Conservation (phyloP, 2,329 filamentous ascomycete genomes). For the Thielaviopsis musarum region DNA sequence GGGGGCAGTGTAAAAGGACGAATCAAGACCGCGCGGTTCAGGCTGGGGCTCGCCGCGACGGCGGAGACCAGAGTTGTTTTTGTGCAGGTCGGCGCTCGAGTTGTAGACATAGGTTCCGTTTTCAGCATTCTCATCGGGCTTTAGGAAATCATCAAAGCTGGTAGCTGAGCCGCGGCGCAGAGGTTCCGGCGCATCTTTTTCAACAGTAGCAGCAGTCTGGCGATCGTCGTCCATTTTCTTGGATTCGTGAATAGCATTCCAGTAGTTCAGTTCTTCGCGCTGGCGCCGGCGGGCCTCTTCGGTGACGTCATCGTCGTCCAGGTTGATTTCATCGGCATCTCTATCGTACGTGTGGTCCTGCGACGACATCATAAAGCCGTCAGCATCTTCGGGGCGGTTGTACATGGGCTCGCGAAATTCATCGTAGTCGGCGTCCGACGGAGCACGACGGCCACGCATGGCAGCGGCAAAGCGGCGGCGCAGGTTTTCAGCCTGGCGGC, state of each 20-base stretch:
- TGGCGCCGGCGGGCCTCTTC: constrained; percentile 43
- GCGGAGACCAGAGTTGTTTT: constrained; percentile 25
- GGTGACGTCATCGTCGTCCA: constrained; percentile 35
- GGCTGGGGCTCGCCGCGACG: constrained; percentile 26
- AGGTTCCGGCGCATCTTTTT: constrained; percentile 13
- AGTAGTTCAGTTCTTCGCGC: constrained; percentile 48
- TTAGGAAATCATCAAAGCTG: constrained; percentile 43
- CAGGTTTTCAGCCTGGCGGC: constrained; percentile 42
- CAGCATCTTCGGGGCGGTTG: constrained; percentile 49
- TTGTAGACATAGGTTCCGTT: constrained; percentile 41
- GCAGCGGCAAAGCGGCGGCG: constrained; percentile 44
- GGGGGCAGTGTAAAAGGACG: constrained; percentile 14
- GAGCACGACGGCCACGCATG: constrained; percentile 23
- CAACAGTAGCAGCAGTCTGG: constrained; percentile 9
- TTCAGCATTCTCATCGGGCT: constrained; percentile 32
- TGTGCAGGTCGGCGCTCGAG: constrained; percentile 31
- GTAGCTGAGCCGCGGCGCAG: constrained; percentile 18
- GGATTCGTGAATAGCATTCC: constrained; percentile 40
- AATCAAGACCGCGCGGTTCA: neutral
- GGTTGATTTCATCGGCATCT: neutral
- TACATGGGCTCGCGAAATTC: constrained; percentile 34
- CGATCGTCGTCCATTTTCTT: constrained; percentile 24
- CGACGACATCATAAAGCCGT: constrained; percentile 42
- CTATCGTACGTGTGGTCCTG: constrained; percentile 18
- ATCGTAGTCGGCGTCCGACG: constrained; percentile 32